Evolutionary conservation across 2,329 filamentous ascomycete species (phyloP).

Genomic region (Microdochium bolleyi): DNA sequence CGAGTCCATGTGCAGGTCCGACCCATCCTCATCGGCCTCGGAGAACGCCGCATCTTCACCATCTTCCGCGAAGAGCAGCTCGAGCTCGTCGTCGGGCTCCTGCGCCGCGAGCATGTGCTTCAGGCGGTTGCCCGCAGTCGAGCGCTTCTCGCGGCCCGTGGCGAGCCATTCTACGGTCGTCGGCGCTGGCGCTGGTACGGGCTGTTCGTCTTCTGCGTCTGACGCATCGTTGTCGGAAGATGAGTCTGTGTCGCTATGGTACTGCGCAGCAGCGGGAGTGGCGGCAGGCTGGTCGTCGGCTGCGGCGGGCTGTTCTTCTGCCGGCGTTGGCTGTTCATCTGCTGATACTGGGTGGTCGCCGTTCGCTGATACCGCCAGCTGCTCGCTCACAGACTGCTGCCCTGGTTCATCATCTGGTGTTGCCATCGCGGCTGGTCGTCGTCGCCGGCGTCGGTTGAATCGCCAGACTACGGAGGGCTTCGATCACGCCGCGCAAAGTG

Average conservation of each 20-base stretch:
- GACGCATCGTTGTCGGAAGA: slow-evolving; percentile 28
- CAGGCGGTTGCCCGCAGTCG: slow-evolving; percentile 80
- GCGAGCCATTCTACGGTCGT: slow-evolving; percentile 58
- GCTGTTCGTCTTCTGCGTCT: slow-evolving; percentile 12
- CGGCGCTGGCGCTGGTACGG: slow-evolving; percentile 12
- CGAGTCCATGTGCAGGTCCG: slow-evolving; percentile 79
- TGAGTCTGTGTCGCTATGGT: slow-evolving; percentile 23
- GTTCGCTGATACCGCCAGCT: background rate
- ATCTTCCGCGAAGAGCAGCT: slow-evolving; percentile 67
- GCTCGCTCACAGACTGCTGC: too few relatives aligned
- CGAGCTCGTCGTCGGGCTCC: slow-evolving; percentile 60
- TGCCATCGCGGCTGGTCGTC: too few relatives aligned
- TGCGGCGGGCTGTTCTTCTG: slow-evolving; percentile 16
- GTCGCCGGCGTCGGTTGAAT: too few relatives aligned
- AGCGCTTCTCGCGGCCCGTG: slow-evolving; percentile 65
- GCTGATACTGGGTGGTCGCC: background rate
- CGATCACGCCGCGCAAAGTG: too few relatives aligned
- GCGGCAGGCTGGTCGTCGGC: slow-evolving; percentile 32
- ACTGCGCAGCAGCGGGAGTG: slow-evolving; percentile 14
- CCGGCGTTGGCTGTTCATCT: background rate
- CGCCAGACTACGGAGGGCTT: too few relatives aligned
- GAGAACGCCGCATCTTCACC: slow-evolving; percentile 63
- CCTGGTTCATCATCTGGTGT: too few relatives aligned
- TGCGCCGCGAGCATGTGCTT: slow-evolving; percentile 69
- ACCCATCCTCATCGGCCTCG: slow-evolving; percentile 57